Evolutionary conservation across 306 rosid genomes (phyloP).

Genomic region (Fragaria nilgerrensis): DNA sequence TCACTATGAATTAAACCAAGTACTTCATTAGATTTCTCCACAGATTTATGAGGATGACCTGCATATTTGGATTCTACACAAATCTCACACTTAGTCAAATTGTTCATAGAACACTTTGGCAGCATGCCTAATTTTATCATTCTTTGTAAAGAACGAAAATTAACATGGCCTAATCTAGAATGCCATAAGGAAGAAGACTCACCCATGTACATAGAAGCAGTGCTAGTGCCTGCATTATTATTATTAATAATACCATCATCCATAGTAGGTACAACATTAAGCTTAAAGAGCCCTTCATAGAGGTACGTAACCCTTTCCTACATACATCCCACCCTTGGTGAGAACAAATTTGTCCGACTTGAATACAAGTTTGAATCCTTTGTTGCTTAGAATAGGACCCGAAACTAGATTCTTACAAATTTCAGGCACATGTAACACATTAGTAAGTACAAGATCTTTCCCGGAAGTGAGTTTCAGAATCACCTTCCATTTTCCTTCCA

Average conservation of each 20-base stretch:
- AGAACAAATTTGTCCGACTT: not conserved
- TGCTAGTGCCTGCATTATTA: not conserved
- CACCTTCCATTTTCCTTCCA: not conserved
- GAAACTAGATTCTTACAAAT: not conserved
- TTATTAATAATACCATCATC: not conserved
- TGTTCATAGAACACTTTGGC: not conserved
- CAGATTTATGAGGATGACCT: not conserved
- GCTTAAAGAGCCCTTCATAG: not conserved
- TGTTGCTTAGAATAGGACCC: not conserved
- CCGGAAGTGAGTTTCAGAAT: not conserved
- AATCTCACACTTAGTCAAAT: not conserved
- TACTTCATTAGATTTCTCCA: not conserved
- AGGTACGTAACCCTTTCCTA: not conserved
- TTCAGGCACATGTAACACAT: not conserved
- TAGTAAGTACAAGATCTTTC: not conserved
- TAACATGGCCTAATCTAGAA: not conserved
- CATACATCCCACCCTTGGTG: not conserved
- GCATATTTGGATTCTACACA: not conserved
- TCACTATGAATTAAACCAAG: not conserved
- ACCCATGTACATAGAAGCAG: not conserved
- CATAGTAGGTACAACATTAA: not conserved
- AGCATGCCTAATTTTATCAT: not conserved
- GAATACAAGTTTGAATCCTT: not conserved
- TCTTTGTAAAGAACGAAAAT: not conserved
- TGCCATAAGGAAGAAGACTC: not conserved